Evolutionary conservation across 495 filamentous ascomycete species (phyloP).

Genomic region (Aspergillus hancockii): DNA sequence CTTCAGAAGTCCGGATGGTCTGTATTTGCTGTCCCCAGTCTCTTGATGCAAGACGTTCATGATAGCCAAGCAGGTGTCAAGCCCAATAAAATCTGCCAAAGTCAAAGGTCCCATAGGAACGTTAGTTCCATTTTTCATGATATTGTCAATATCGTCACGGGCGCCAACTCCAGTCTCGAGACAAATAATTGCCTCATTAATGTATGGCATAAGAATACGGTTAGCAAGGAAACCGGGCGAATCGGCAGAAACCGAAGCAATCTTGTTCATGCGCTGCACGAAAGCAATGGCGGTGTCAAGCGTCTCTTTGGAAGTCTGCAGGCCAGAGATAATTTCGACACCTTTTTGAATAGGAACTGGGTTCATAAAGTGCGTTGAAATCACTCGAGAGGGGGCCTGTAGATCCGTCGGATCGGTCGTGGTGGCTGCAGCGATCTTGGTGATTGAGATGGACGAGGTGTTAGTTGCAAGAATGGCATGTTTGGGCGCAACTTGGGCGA

Average conservation of each 20-base stretch:
- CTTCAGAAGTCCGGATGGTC: slow-evolving; percentile 78
- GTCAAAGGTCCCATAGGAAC: slow-evolving; percentile 97
- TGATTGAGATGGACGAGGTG: slow-evolving; percentile 96
- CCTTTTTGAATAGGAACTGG: slow-evolving; percentile 96
- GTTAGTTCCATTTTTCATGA: slow-evolving; percentile 99
- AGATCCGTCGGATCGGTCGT: slow-evolving; percentile 74
- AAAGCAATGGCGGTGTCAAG: slow-evolving; percentile 83
- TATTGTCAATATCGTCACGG: slow-evolving; percentile 88
- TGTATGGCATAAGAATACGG: slow-evolving; percentile 97
- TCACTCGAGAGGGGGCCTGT: slow-evolving; percentile 80
- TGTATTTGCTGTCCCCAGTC: slow-evolving; percentile 93
- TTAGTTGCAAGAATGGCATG: slow-evolving; percentile 96
- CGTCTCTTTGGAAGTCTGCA: slow-evolving; percentile 85
- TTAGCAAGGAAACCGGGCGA: slow-evolving; percentile 95
- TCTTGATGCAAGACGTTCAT: slow-evolving; percentile 95
- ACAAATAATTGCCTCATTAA: slow-evolving; percentile 98
- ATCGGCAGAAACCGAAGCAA: slow-evolving; percentile 82
- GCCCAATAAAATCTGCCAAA: slow-evolving; percentile 94
- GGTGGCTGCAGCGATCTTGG: slow-evolving; percentile 86
- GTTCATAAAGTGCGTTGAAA: slow-evolving; percentile 99
- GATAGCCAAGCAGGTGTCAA: slow-evolving; percentile 95
- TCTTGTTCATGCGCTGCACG: slow-evolving; percentile 89
- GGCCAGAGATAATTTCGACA: slow-evolving; percentile 92
- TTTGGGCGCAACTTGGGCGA: slow-evolving; percentile 80
- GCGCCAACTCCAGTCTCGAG: slow-evolving; percentile 88